Base-by-base conservation (phyloP, 441 rosid genomes). In the Bocquillonia castaneifolia region DNA sequence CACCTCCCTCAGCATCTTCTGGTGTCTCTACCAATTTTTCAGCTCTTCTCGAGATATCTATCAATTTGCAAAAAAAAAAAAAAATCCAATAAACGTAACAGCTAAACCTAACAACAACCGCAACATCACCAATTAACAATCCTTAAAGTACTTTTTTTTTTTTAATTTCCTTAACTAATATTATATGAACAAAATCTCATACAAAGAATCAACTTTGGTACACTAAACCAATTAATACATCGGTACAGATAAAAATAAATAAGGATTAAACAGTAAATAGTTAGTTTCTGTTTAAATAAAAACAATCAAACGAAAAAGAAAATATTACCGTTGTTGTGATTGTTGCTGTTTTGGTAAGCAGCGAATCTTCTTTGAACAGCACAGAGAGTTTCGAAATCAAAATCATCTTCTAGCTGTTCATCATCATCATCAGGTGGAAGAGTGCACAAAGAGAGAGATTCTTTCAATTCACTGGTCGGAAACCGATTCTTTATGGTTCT, bases 301-400 rank as follows among this genome's bases (percentile, higher is more conserved):
- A n/a, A n/a, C n/a, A n/a, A n/a, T n/a, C n/a, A n/a, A n/a, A n/a
- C n/a, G n/a, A n/a, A n/a, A n/a, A n/a, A n/a, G n/a, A n/a, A n/a
- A n/a, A n/a, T n/a, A n/a, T n/a, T n/a, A n/a, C n/a, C n/a, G n/a
- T n/a, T n/a, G n/a, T n/a, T n/a, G n/a, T n/a, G n/a, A 70, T 79
- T 72, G 83, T 85, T 80, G 15, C 15, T 71, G 59, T 40, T 44
- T 47, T 80, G 71, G 76, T 81, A 90, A 29, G 88, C 83, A 20
- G 85, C 75, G 77, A 87, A 90, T 48, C 94, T 83, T 61, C 72
- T 77, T 76, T 83, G 88, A 64, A 93, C 84, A 51, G 88, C 87
- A 8, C 84, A 81, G 53, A 93, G 87, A 40, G 89, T 89, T 76
- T 87, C 90, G 32, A 85, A 83, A 72, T 86, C 93, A 59, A 90